Evolutionary conservation across 2,329 filamentous ascomycete genomes (phyloP), one percentile per base, ranked within the genome.

Genomic region (Aureobasidium pullulans): DNA sequence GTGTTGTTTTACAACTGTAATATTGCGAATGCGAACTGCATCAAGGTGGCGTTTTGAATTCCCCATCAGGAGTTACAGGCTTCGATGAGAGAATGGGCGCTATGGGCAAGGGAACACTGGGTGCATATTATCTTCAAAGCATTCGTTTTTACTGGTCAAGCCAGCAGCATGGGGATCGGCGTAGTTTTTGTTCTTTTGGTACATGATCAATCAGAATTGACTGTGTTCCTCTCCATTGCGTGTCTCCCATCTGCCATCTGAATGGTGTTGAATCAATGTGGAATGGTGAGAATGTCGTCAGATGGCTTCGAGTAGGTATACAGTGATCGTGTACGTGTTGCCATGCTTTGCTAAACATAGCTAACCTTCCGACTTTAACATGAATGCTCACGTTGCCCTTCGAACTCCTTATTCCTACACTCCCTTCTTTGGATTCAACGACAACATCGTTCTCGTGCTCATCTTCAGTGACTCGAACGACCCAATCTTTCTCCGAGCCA

Each of bases 1-100:
- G 74, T 39, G 54, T 74, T 71, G 64, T 19, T 37, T n/a, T 7
- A 37, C 15, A 15, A 48, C 46, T 48, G 46, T 36, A 23, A 48
- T 48, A 7, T 48, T 42, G 16, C 9, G 6, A 28, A 28, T 11
- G 23, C 23, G 23, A 23, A 23, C 23, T 23, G 23, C 23, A 23
- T 23, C 23, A 23, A 23, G 23, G 23, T 23, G 23, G 23, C 23
- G 23, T 23, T 23, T 23, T 23, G 23, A 23, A 23, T 23, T 23
- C 23, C 47, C 58, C 58, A 44, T 54, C 40, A 36, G 42, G 36
- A 52, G 40, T 29, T 60, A 52, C 63, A 54, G 64, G 60, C 48
- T 64, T 58, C 44, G 65, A 31, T 40, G 32, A 65, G 65, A 62
- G 64, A 64, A 62, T 59, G 59, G 54, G 39, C 56, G 36, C 42